These are phyloP conservation scores for Globisporangium nodosum DNA, from an alignment of 352 stramenopile species.

Conservation along the genomic window DNA sequence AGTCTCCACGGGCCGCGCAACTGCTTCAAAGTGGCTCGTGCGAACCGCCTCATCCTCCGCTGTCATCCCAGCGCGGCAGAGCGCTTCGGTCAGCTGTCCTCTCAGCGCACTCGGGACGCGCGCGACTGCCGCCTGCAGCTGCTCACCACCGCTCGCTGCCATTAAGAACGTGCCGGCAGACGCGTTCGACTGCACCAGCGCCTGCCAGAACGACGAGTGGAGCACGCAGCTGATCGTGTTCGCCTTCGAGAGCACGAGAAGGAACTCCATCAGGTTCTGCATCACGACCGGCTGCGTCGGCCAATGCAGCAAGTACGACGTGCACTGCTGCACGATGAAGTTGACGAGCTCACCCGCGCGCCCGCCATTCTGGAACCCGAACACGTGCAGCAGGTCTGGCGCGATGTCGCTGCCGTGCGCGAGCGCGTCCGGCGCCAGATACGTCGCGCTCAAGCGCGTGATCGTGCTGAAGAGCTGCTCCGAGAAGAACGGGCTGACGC, in stretches of 20 bases:
- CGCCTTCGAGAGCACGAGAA: conserved; percentile 64
- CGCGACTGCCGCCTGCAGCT: conserved; percentile 42
- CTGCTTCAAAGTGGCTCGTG: conserved; percentile 46
- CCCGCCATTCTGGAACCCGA: conserved; percentile 52
- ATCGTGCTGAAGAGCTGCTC: conserved; percentile 70
- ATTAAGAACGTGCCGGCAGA: conserved; percentile 50
- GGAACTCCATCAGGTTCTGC: conserved; percentile 74
- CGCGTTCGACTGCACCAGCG: conserved; percentile 67
- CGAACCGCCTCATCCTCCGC: conserved; percentile 36
- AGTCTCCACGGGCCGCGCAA: conserved; percentile 39
- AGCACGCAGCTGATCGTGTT: conserved; percentile 55
- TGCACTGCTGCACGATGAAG: conserved; percentile 65
- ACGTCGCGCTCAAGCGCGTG: conserved; percentile 72
- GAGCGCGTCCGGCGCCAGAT: conserved; percentile 49
- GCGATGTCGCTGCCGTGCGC: conserved; percentile 31
- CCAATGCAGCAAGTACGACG: conserved; percentile 76
- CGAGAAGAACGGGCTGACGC: conserved; percentile 75
- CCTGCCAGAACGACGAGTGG: conserved; percentile 53
- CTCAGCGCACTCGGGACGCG: conserved; percentile 51
- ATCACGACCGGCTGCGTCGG: conserved; percentile 78
- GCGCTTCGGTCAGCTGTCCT: conserved; percentile 58
- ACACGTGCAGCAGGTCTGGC: conserved; percentile 51
- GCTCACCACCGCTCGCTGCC: conserved; percentile 16
- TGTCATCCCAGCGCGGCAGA: conserved; percentile 71
- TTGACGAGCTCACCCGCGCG: conserved; percentile 51